Conservation (phyloP, 768 basidiomycete genomes). For the Dioszegia aurantiaca region DNA sequence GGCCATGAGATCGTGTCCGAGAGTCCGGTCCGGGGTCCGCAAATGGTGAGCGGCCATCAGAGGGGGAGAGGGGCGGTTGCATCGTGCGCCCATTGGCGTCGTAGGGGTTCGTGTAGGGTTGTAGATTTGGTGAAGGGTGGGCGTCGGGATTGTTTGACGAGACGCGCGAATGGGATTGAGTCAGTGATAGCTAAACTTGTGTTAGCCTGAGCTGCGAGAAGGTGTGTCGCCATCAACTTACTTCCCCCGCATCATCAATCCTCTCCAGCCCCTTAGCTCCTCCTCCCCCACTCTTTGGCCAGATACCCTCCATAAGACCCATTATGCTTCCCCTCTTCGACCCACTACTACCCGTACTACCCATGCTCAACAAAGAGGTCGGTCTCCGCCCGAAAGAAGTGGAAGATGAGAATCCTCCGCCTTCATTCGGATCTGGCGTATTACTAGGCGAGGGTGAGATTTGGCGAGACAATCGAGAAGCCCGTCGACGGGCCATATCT, state of each 20-base stretch:
- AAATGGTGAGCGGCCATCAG: constrained; percentile 27
- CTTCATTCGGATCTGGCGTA: constrained; percentile 12
- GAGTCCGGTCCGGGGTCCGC: constrained; percentile 24
- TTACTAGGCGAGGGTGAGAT: constrained; percentile 22
- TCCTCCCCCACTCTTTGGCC: constrained; percentile 15
- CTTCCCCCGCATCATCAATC: constrained; percentile 14
- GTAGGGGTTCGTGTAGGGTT: constrained; percentile 25
- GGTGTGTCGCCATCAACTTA: too few relatives aligned
- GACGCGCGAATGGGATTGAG: constrained; percentile 3
- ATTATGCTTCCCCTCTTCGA: constrained; percentile 29
- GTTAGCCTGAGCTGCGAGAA: neutral
- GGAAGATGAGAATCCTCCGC: constrained; percentile 13
- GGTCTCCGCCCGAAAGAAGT: constrained; percentile 15
- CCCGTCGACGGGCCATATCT: constrained; percentile 37
- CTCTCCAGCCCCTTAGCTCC: neutral
- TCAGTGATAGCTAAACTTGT: constrained; percentile 17
- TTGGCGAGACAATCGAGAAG: constrained; percentile 31
- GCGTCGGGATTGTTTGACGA: constrained; percentile 3
- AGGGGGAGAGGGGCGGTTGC: constrained; percentile 26
- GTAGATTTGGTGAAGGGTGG: constrained; percentile 10
- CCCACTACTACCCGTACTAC: constrained; percentile 6
- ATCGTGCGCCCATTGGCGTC: constrained; percentile 30
- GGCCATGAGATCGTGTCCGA: constrained; percentile 14
- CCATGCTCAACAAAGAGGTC: neutral
- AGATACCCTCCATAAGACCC: constrained; percentile 38